Evolutionary conservation across 179 eudicot species (phyloP).

Genomic region (Corrigiola litoralis): DNA sequence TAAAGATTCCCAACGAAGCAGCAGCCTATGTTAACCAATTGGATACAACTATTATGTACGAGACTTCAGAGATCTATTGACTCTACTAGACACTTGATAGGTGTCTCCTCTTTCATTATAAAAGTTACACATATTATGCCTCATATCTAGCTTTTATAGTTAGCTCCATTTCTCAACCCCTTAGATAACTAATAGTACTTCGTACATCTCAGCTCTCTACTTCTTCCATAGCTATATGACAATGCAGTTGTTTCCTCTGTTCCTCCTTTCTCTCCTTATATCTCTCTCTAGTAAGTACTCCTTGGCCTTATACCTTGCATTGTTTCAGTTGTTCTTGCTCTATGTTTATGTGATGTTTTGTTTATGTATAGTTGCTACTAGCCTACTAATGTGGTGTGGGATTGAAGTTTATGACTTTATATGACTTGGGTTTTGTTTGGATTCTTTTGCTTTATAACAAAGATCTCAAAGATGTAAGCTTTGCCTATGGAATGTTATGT

Average conservation of each 20-base stretch:
- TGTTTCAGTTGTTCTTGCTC: background rate
- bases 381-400: too few species aligned
- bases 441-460: background rate
- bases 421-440: background rate
- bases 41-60: too few species aligned
- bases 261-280: constrained; percentile 13
- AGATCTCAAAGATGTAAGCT: background rate
- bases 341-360: background rate
- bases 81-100: background rate
- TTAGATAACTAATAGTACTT: background rate
- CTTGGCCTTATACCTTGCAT: too few species aligned
- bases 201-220: background rate
- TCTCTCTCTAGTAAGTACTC: constrained; percentile 24
- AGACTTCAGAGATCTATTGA: too few species aligned
- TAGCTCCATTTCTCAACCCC: background rate
- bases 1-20: too few species aligned
- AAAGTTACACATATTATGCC: too few species aligned
- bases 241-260: constrained; percentile 19
- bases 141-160: background rate
- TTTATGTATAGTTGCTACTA: too few species aligned
- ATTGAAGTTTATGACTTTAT: background rate
- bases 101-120: background rate
- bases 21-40: too few species aligned
- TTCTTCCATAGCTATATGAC: background rate
- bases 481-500: background rate